Evolutionary conservation across 768 basidiomycete genomes (phyloP).

Genomic region (Phanerochaete carnosa): DNA sequence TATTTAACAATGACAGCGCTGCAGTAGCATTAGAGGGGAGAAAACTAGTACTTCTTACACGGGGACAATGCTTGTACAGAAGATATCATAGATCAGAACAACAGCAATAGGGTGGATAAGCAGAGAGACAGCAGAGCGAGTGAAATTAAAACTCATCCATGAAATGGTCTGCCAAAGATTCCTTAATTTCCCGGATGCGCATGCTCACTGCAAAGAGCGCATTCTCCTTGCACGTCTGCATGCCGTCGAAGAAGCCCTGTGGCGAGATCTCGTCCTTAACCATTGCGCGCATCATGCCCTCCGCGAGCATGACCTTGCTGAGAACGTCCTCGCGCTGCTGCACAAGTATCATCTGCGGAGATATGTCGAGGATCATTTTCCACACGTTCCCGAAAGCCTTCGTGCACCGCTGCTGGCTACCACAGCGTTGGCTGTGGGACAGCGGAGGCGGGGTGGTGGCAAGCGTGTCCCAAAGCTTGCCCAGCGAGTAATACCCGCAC

Average conservation of each 20-base stretch:
- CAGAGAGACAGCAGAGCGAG: no score
- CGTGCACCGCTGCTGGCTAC: slow-evolving; percentile 38
- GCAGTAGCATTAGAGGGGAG: no score
- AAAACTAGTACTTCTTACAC: no score
- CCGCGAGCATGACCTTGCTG: slow-evolving; percentile 44
- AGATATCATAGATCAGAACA: background rate
- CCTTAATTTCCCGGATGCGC: slow-evolving; percentile 45
- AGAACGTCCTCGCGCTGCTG: slow-evolving; percentile 43
- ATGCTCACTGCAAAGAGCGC: slow-evolving; percentile 39
- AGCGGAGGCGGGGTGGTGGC: slow-evolving; percentile 40
- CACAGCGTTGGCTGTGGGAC: slow-evolving; percentile 40
- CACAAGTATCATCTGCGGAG: slow-evolving; percentile 32
- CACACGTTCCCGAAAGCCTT: slow-evolving; percentile 45
- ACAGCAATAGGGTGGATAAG: background rate
- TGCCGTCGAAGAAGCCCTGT: slow-evolving; percentile 38
- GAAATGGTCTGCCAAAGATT: slow-evolving; percentile 44
- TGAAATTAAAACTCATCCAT: slow-evolving; percentile 35
- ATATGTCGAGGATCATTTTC: slow-evolving; percentile 39
- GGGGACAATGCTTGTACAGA: background rate
- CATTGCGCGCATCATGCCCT: slow-evolving; percentile 44
- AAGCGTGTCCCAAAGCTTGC: slow-evolving; percentile 41
- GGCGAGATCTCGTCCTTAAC: slow-evolving; percentile 40
- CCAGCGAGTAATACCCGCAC: slow-evolving; percentile 49
- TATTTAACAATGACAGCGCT: no score
- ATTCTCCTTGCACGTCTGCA: slow-evolving; percentile 43